A percentile compares a stretch with the other conserved stretches of the same genome.
Evolutionary conservation across 2,329 filamentous ascomycete genomes (phyloP).

Genomic region (Arachnomyces sp.): DNA sequence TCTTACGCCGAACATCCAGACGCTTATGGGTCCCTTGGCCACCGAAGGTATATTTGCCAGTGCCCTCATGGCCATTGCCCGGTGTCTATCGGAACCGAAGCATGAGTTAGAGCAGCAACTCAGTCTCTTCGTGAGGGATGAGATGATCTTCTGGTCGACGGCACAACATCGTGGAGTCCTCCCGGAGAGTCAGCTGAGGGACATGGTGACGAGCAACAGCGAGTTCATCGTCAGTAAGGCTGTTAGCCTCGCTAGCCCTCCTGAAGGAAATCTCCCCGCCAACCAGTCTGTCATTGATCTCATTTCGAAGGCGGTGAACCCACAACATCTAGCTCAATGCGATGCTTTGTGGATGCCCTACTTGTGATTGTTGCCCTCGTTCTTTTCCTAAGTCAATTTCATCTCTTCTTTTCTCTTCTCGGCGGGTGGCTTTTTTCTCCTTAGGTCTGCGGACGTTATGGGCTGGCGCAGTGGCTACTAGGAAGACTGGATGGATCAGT

Average conservation of each 20-base stretch:
- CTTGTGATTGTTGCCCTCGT: conserved; percentile 46
- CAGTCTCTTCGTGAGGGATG: conserved; percentile 89
- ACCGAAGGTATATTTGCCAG: conserved; percentile 96
- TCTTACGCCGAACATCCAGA: conserved; percentile 91
- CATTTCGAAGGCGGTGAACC: conserved; percentile 87
- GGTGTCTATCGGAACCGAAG: conserved; percentile 78
- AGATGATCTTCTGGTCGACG: conserved; percentile 96
- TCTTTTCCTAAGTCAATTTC: conserved; percentile 7
- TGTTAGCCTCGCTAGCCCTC: conserved; percentile 70
- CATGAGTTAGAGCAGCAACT: conserved; percentile 88
- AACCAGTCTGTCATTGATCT: conserved; percentile 96
- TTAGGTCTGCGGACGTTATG: conserved; percentile 7
- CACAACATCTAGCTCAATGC: conserved; percentile 76
- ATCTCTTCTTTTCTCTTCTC: conserved; percentile 9
- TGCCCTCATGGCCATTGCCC: conserved; percentile 90
- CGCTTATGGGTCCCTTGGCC: conserved; percentile 88
- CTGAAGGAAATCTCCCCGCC: conserved; percentile 72
- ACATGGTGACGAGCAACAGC: conserved; percentile 76
- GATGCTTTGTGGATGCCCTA: conserved; percentile 98
- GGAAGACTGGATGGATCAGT: too few relatives aligned
- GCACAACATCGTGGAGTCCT: conserved; percentile 61
- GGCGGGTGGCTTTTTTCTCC: conserved; percentile 9
- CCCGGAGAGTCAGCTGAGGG: conserved; percentile 63
- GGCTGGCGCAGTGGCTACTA: conserved; percentile 19
- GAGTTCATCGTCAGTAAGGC: conserved; percentile 90